These are phyloP conservation scores for Thinopyrum elongatum DNA, from an alignment of 176 grass and related monocot species.

Conservation along the genomic window DNA sequence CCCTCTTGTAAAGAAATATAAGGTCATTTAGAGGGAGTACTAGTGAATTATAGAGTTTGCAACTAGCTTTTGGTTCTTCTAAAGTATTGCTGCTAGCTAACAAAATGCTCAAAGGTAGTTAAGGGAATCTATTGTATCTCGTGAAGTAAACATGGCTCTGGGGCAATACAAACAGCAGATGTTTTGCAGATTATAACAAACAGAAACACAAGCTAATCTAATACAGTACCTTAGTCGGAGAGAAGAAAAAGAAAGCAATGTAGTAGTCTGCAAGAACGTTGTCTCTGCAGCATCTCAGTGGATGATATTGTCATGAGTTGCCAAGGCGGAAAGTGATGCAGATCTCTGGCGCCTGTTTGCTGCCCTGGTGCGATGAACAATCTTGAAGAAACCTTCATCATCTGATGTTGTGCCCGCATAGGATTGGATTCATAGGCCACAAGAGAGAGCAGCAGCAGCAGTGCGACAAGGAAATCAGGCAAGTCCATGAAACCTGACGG, in stretches of 20 bases:
- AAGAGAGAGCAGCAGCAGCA: background rate
- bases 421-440: background rate
- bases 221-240: background rate
- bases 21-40: no score
- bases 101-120: background rate
- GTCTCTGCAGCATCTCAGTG: background rate
- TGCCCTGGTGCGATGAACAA: background rate
- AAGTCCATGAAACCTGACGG: no score
- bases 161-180: no score
- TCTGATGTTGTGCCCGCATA: background rate
- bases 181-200: background rate
- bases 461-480: no score
- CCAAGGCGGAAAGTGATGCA: background rate
- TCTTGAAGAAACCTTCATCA: slow-evolving; percentile 7
- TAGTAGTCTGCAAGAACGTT: background rate
- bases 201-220: background rate
- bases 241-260: background rate
- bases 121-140: background rate
- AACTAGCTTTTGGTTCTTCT: background rate
- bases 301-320: no score
- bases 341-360: background rate
- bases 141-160: background rate
- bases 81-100: background rate
- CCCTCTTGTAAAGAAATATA: no score
- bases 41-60: background rate